These are phyloP conservation scores for Extremus antarcticus DNA, from an alignment of 495 filamentous ascomycete genomes.

Conservation along the genomic window DNA sequence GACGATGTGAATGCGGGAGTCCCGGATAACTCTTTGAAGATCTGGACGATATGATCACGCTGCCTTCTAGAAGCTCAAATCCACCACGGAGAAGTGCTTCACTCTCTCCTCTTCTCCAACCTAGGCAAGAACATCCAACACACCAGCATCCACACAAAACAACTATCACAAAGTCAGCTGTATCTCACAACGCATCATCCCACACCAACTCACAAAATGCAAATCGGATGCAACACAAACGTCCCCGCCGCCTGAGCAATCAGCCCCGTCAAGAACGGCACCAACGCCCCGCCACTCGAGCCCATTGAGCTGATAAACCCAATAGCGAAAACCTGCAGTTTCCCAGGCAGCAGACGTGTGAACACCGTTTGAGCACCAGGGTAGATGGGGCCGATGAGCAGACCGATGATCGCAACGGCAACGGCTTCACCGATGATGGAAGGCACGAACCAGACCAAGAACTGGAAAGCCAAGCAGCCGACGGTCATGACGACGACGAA, in stretches of 20 bases:
- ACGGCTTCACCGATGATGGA: conserved; percentile 54
- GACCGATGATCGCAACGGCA: conserved; percentile 57
- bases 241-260: conserved; percentile 59
- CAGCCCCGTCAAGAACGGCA: conserved; percentile 64
- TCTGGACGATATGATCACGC: background rate
- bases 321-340: conserved; percentile 55
- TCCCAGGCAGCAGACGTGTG: conserved; percentile 46
- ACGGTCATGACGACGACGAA: conserved; percentile 51
- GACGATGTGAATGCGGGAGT: background rate
- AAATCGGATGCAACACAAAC: conserved; percentile 63
- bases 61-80: background rate
- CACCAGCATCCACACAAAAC: conserved; percentile 59
- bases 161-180: conserved; percentile 12
- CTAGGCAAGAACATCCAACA: conserved; percentile 53
- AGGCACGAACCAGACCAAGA: conserved; percentile 66
- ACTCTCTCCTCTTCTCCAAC: conserved; percentile 45
- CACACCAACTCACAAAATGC: conserved; percentile 27
- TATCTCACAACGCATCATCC: background rate
- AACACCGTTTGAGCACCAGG: conserved; percentile 62
- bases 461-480: conserved; percentile 52
- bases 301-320: conserved; percentile 54
- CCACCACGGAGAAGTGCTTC: background rate
- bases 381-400: conserved; percentile 68
- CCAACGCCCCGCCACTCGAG: conserved; percentile 60
- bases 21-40: background rate